These are phyloP conservation scores for Tilletia horrida DNA, from an alignment of 1,284 basidiomycete species.

Conservation along the genomic window DNA sequence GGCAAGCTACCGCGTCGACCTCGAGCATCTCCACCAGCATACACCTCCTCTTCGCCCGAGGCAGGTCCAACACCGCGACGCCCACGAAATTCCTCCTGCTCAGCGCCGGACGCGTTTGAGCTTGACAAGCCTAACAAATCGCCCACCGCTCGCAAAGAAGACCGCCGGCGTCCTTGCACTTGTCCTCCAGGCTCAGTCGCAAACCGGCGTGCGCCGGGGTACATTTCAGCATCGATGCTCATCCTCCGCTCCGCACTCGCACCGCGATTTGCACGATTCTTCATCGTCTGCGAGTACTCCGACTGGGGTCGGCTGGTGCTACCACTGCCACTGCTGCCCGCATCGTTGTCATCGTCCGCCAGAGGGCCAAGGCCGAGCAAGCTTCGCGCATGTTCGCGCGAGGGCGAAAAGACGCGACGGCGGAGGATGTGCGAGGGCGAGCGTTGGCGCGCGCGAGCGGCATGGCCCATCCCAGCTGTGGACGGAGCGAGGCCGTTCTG, in stretches of 20 bases:
- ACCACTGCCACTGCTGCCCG: too few relatives aligned
- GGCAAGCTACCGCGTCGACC: too few relatives aligned
- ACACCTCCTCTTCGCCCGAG: neutral
- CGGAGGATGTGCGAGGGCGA: slow-evolving; percentile 14
- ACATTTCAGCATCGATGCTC: neutral
- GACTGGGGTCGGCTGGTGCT: too few relatives aligned
- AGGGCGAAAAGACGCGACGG: slow-evolving; percentile 1
- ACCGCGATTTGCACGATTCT: too few relatives aligned
- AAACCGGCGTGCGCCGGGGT: neutral
- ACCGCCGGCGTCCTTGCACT: neutral
- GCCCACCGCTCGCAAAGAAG: neutral
- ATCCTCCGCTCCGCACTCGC: neutral
- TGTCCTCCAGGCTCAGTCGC: neutral
- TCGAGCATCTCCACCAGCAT: neutral
- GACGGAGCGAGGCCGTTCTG: neutral
- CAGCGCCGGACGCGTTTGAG: neutral
- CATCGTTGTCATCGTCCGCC: neutral
- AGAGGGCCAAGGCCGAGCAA: slow-evolving; percentile 1
- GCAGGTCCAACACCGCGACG: too few relatives aligned
- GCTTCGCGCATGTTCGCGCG: neutral
- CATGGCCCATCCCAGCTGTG: too few relatives aligned
- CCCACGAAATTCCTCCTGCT: neutral
- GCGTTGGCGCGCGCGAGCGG: neutral
- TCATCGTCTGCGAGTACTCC: too few relatives aligned
- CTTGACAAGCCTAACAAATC: neutral